phyloP scores from a whole-genome alignment of 441 rosid genomes.

The Manihot esculenta region DNA sequence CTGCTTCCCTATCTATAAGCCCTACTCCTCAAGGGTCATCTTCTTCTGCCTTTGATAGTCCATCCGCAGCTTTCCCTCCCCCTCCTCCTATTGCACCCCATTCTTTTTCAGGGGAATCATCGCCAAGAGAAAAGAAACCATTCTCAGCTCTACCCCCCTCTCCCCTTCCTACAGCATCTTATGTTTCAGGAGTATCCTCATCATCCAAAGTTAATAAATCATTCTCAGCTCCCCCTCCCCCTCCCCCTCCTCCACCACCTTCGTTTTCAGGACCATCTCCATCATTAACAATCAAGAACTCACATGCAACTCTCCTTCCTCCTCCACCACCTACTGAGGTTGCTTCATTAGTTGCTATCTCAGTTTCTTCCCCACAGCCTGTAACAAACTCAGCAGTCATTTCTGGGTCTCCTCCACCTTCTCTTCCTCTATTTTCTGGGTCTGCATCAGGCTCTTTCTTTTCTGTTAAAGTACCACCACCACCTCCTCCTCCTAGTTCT shows the following conservation, averaged over 20 bases:
- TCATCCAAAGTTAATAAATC: constrained; percentile 18
- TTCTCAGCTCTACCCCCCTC: constrained; percentile 19
- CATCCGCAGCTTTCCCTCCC: constrained; percentile 20
- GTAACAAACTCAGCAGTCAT: too few species aligned
- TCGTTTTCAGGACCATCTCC: constrained; percentile 25
- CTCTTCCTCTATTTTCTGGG: constrained; percentile 48
- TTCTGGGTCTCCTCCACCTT: constrained; percentile 29
- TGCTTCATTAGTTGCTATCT: constrained; percentile 30
- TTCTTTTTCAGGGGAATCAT: constrained; percentile 21
- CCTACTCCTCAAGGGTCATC: constrained; percentile 26
- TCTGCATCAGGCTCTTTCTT: constrained; percentile 15
- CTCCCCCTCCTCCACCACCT: constrained; percentile 31
- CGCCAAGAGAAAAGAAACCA: constrained; percentile 20
- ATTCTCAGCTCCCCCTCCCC: constrained; percentile 26
- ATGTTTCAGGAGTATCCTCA: constrained; percentile 14
- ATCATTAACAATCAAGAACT: constrained; percentile 27
- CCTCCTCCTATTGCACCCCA: neutral
- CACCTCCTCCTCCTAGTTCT: constrained; percentile 34
- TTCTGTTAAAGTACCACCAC: constrained; percentile 31
- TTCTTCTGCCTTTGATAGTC: constrained; percentile 19
- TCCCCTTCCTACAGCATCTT: constrained; percentile 28
- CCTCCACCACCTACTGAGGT: constrained; percentile 30
- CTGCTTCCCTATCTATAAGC: constrained; percentile 12
- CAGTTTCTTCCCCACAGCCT: constrained; percentile 41
- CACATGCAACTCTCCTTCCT: constrained; percentile 34